Evolutionary conservation across 2,329 filamentous ascomycete genomes (phyloP), one percentile per base, ranked within the genome.

Genomic region (Aspergillus amoenus): DNA sequence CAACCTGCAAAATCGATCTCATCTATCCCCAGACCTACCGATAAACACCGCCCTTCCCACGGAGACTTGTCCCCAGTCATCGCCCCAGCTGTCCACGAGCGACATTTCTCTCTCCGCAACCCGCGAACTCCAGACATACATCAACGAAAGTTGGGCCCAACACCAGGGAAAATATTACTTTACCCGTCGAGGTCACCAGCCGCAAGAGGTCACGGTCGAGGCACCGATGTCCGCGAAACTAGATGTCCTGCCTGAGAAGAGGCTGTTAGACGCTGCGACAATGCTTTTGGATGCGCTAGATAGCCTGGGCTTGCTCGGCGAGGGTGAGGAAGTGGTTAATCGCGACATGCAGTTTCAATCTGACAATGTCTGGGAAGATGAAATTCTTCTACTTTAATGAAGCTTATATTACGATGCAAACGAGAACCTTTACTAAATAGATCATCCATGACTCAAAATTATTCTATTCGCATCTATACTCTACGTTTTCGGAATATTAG

Each of bases 151-250:
- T 34, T 85, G 82, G 82, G 75, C 76, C 21, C 61, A 66, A 7
- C 72, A 75, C 50, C 70, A 75, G 30, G 74, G 70, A 2, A 73
- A 68, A 50, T 79, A 83, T 59, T 82, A 76, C 64, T 76, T 84
- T 32, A 72, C 66, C 34, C 68, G 70, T 21, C 71, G 77, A 15
- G 78, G 77, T 2, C 74, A 75, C 41, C 71, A 71, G 11, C 75
- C 73, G 15, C 78, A 76, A 58, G 78, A 81, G 58, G 71, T 84
- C 1, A 40, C 64, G 1, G 67, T 81, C 17, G 73, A 76, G 49
- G 58, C 70, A 7, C 59, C 63, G 5, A 44, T 67, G 45, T 57
- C 59, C 13, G 55, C 57, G 15, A 34, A 63, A 6, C 56, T 70
- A 8, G 62, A 69, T 17, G 56, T 64, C 44, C 46, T 44, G 5